These are phyloP conservation scores for Copromyces sp. DNA, from an alignment of 495 filamentous ascomycete genomes.

Conservation along the genomic window DNA sequence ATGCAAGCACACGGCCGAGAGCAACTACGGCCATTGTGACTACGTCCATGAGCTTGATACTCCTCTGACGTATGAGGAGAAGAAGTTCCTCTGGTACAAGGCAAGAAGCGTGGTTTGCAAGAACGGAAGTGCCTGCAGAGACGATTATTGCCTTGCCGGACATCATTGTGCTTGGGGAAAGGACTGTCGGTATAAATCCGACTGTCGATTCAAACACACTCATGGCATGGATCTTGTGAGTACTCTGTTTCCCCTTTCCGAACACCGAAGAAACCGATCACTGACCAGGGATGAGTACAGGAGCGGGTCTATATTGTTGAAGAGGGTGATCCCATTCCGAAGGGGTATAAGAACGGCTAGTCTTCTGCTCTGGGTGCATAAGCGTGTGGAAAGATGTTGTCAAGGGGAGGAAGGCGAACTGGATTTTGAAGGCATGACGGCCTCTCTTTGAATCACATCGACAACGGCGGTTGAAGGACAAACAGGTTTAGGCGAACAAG, in stretches of 20 bases:
- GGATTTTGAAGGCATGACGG: background rate
- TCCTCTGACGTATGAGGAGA: constrained; percentile 15
- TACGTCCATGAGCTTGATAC: constrained; percentile 22
- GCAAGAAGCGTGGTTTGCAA: constrained; percentile 20
- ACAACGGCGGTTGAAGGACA: background rate
- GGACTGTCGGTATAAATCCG: constrained; percentile 12
- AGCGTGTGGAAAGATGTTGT: background rate
- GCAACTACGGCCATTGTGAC: constrained; percentile 8
- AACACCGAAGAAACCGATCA: background rate
- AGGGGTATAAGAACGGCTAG: background rate
- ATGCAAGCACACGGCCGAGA: constrained; percentile 14
- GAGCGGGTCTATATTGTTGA: background rate
- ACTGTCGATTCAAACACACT: constrained; percentile 19
- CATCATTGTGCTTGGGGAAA: constrained; percentile 23
- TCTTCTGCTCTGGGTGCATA: background rate
- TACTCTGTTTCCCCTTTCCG: background rate
- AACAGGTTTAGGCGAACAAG: background rate
- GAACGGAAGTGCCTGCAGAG: constrained; percentile 12
- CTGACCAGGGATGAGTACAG: background rate
- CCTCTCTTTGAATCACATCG: background rate
- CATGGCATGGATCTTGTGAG: constrained; percentile 29
- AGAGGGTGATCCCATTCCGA: background rate
- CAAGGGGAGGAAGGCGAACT: background rate
- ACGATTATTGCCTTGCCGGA: constrained; percentile 21
- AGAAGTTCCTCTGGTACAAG: constrained; percentile 13